Evolutionary conservation across 306 rosid species (phyloP), one percentile per base, ranked within the genome.

Genomic region (Pachyrhizus erosus): DNA sequence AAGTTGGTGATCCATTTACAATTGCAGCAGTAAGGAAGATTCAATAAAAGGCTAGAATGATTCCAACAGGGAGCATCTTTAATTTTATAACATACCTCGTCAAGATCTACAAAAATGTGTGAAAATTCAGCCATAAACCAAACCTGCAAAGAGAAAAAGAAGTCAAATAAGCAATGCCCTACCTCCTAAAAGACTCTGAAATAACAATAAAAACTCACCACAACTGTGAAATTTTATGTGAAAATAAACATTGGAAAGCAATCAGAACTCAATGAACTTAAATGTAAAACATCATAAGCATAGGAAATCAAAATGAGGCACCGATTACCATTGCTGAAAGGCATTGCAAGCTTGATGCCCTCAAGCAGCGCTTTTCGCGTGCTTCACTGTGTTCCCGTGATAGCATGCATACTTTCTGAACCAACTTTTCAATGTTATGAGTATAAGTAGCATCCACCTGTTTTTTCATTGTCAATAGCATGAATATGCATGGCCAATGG

Each of bases 321-420:
- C 40, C 12, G 45, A 29, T 54, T 91, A 93, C 99, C 99, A 96
- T 92, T 80, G 99, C 99, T 26, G 98, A 90, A 79, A 96, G 92
- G 90, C 99, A 96, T 79, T 96, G 99, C 92, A 96, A 90, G 85
- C 98, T 91, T 73, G 97, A 89, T 34, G 98, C 98, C 85, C 94
- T 91, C 91, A 96, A 83, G 86, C 89, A 82, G 80, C 68, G 64
- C 72, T 78, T 91, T 84, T 89, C 89, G 15, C 24, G 81, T 13
- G 90, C 88, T 48, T 91, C 97, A 64, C 93, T 94, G 12, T 66
- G 84, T 81, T 88, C 97, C 55, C 70, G 77, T 45, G 92, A 90
- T 79, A 93, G 89, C 83, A 65, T 70, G 73, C 97, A 93, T 68
- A 93, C 94, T 92, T 91, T 91, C 54, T 27, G 87, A 55, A 91